These are phyloP conservation scores for Fusarium pseudoanthophilum DNA, from an alignment of 2,329 filamentous ascomycete species.

Conservation along the genomic window DNA sequence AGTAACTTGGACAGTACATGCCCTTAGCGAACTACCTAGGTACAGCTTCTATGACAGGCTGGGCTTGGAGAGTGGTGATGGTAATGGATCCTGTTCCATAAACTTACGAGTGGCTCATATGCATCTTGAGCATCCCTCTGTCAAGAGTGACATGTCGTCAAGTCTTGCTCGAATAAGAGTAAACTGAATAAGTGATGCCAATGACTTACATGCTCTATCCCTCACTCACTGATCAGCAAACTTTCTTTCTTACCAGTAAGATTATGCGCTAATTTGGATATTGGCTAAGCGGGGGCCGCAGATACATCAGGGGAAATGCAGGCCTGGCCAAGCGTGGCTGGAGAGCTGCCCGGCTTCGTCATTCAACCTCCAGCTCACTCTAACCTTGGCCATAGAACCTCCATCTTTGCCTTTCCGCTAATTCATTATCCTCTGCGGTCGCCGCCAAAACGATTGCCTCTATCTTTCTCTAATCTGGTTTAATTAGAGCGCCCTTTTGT, in stretches of 20 bases:
- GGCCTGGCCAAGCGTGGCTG: conserved; percentile 43
- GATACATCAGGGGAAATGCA: conserved; percentile 41
- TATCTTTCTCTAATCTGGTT: background rate
- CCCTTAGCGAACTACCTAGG: background rate
- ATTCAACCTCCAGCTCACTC: conserved; percentile 35
- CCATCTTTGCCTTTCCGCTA: conserved; percentile 20
- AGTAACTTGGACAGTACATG: background rate
- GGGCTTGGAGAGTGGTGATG: background rate
- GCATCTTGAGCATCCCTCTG: background rate
- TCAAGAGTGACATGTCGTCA: background rate
- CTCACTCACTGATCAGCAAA: background rate
- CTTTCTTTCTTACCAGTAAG: conserved; percentile 1
- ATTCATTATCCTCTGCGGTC: conserved; percentile 20
- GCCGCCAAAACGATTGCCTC: conserved; percentile 29
- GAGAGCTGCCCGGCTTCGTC: conserved; percentile 44
- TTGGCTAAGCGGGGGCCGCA: conserved; percentile 41
- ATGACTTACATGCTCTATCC: background rate
- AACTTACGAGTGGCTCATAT: too few relatives aligned
- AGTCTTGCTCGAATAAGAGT: background rate
- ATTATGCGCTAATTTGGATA: conserved; percentile 44
- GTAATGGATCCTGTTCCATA: background rate
- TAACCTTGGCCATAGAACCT: conserved; percentile 10
- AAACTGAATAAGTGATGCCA: background rate
- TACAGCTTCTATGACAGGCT: background rate
- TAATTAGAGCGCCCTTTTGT: background rate